Base-by-base conservation (phyloP, 1,284 basidiomycete genomes). In the Phellinidium pouzarii region DNA sequence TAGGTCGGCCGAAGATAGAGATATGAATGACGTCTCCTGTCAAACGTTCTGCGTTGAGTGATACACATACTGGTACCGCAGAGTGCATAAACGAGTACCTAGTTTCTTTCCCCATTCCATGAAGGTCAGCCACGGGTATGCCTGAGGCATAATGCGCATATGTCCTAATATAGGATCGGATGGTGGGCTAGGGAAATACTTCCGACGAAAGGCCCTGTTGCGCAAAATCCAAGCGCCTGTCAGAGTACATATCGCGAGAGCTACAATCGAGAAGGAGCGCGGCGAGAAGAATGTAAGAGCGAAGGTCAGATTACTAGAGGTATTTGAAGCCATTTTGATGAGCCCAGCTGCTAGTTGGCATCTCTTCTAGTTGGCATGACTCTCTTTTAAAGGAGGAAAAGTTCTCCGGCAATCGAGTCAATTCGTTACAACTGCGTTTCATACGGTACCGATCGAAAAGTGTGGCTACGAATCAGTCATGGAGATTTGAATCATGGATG, bases 101-200 rank as follows among this genome's bases (percentile, higher is more conserved):
- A 69, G 60, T 62, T 59, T 63, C 8, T 62, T 62, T 40, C 64
- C 66, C 68, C 66, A 66, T 22, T 58, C 46, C 12, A 67, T 59
- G 54, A 69, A 68, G 8, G 61, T 62, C 17, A 41, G 49, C 41
- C 65, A 64, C 44, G 68, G 66, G 17, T 61, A 53, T 38, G 59
- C 60, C 46, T 60, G 45, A 3, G 68, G 67, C 31, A 70, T 36
- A 29, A 68, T 61, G n/a, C 57, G 44, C 17, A 70, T 20, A 49
- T 69, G 69, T 22, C 67, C 67, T 11, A 69, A 61, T 4, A 68
- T 38, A 43, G 64, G 68, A 14, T 68, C 58, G 14, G 61, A 59
- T 17, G 40, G 62, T 2, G 66, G 68, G 22, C 66, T 66, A 3
- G 67, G 67, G 5, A 40, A 40, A 7, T n/a, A 8, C 7, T 40